Evolutionary conservation across 352 stramenopile species (phyloP).

Genomic region (Albugo laibachii): DNA sequence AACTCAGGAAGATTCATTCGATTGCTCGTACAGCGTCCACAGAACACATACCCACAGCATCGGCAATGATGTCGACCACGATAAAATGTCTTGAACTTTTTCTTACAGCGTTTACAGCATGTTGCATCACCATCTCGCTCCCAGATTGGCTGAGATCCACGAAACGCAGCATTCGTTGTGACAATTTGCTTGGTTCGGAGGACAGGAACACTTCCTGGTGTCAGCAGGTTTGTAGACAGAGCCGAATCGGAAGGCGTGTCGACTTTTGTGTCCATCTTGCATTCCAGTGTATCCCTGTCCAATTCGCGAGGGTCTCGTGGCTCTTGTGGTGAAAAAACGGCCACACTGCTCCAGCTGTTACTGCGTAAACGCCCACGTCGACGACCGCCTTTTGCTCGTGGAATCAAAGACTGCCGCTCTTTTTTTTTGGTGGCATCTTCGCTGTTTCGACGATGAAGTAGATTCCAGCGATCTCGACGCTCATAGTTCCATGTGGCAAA

Average conservation of each 20-base stretch:
- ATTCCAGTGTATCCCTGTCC: no score
- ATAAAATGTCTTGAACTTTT: conserved; percentile 74
- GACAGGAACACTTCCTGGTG: no score
- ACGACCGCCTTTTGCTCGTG: conserved; percentile 11
- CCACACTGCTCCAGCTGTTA: conserved; percentile 5
- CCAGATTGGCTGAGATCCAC: conserved; percentile 66
- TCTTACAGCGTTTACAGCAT: conserved; percentile 78
- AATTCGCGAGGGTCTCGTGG: no score
- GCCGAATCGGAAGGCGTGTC: no score
- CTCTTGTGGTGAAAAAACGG: no score
- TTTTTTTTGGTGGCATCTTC: no score
- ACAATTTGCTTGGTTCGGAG: conserved; percentile 49
- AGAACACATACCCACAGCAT: conserved; percentile 76
- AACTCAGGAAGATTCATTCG: conserved; percentile 76
- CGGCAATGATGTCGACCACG: conserved; percentile 67
- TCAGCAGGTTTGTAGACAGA: no score
- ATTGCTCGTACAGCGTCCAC: conserved; percentile 52
- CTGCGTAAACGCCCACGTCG: conserved; percentile 11
- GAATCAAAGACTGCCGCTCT: not conserved
- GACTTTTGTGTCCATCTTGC: no score
- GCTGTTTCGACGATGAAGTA: conserved; percentile 1
- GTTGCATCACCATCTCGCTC: conserved; percentile 60
- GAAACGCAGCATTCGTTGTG: conserved; percentile 15
- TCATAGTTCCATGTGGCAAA: not conserved
- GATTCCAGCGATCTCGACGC: conserved; percentile 4